These are phyloP conservation scores for Paspalum vaginatum DNA, from an alignment of 176 grass and related monocot species.

Conservation along the genomic window DNA sequence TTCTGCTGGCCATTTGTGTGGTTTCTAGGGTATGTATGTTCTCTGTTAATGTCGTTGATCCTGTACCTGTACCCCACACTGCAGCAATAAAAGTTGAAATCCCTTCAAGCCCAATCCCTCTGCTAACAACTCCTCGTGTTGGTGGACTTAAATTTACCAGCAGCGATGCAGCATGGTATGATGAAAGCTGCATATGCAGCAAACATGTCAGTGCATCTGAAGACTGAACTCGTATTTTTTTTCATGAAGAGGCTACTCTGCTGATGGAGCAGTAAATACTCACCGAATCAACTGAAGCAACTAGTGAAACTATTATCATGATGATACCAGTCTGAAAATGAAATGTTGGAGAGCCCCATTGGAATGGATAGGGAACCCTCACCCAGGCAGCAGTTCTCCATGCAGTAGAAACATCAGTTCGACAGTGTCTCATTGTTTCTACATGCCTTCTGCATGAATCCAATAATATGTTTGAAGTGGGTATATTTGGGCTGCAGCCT, in stretches of 20 bases:
- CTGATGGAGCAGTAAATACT: slow-evolving; percentile 27
- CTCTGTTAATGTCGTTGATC: slow-evolving; percentile 84
- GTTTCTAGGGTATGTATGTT: slow-evolving; percentile 93
- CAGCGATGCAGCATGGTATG: slow-evolving; percentile 87
- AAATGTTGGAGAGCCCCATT: slow-evolving; percentile 91
- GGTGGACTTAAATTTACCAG: slow-evolving; percentile 88
- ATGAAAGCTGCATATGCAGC: slow-evolving; percentile 63
- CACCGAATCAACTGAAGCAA: slow-evolving; percentile 94
- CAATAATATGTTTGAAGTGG: slow-evolving; percentile 94
- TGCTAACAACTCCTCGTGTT: slow-evolving; percentile 92
- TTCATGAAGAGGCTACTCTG: slow-evolving; percentile 15
- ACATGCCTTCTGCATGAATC: slow-evolving; percentile 82
- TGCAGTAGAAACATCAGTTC: slow-evolving; percentile 96
- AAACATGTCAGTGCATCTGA: slow-evolving; percentile 12
- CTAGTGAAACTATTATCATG: slow-evolving; percentile 87
- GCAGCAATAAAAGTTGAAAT: slow-evolving; percentile 86
- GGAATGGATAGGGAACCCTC: slow-evolving; percentile 92
- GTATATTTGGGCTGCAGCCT: slow-evolving; percentile 84
- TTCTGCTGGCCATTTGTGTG: slow-evolving; percentile 80
- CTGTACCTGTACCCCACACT: slow-evolving; percentile 91
- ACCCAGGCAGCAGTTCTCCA: slow-evolving; percentile 94
- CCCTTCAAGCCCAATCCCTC: slow-evolving; percentile 95
- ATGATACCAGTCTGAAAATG: slow-evolving; percentile 83
- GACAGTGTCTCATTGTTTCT: slow-evolving; percentile 78
- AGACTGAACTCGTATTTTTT: background rate